Conservation (phyloP, 768 basidiomycete species). For the Phanerodontia chrysosporium region DNA sequence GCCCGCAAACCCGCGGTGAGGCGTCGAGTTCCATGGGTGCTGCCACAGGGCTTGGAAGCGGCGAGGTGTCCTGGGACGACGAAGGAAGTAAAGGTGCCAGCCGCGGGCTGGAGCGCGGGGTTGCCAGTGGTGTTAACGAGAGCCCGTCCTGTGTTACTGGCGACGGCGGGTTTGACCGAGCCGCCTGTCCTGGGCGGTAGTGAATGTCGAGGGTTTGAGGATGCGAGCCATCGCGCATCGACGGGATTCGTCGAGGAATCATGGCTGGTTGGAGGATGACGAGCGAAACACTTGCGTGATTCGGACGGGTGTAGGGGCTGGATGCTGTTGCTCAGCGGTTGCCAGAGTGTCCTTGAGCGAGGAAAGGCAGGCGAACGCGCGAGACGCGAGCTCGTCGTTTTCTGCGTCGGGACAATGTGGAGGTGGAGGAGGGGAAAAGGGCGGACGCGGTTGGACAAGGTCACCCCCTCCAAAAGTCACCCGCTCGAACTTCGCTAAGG, state of each 20-base stretch:
- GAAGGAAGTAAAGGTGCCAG: conserved; percentile 29
- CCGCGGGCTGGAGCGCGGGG: conserved; percentile 21
- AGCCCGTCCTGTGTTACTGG: conserved; percentile 29
- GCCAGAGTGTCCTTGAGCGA: background rate
- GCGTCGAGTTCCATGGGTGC: conserved; percentile 11
- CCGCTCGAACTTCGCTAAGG: conserved; percentile 11
- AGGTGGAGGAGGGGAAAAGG: conserved; percentile 1
- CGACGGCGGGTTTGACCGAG: conserved; percentile 38
- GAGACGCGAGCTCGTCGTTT: conserved; percentile 1
- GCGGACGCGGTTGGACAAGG: conserved; percentile 6
- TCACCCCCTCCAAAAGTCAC: conserved; percentile 2
- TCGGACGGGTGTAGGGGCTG: background rate
- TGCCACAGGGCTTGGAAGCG: conserved; percentile 17
- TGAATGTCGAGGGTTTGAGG: conserved; percentile 50
- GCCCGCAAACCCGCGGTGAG: conserved; percentile 56
- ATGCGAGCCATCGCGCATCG: conserved; percentile 19
- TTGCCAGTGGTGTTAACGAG: conserved; percentile 8
- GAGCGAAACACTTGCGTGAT: conserved; percentile 2
- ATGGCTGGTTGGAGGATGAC: conserved; percentile 1
- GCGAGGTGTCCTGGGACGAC: conserved; percentile 9
- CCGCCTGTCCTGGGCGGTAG: conserved; percentile 53
- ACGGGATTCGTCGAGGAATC: conserved; percentile 23
- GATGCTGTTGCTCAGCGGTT: background rate
- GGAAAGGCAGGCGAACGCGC: background rate
- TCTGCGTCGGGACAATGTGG: background rate